Evolutionary conservation across 495 filamentous ascomycete species (phyloP), one percentile per base, ranked within the genome.

Genomic region (Aspergillus ellipticus): DNA sequence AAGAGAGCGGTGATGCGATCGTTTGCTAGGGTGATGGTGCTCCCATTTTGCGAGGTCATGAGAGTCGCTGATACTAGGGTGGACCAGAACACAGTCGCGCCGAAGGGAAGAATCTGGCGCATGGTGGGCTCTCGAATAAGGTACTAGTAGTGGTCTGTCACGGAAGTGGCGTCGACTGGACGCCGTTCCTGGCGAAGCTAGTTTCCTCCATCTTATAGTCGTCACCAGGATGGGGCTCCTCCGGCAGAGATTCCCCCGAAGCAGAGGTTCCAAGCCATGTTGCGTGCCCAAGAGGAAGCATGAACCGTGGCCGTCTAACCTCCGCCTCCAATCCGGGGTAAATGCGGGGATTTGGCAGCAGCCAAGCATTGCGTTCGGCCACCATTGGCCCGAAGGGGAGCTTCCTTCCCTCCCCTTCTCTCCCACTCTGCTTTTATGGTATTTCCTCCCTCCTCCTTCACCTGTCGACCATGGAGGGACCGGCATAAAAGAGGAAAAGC

Each of bases 1-100:
- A 81, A 74, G 9, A 72, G 59, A 0, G 76, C 72, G 1, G 57
- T 71, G 10, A 84, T 62, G 20, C 79, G 73, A 49, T 79, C 70
- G 54, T 82, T 84, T 47, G 67, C 61, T 8, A 82, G 65, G 8
- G 71, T 67, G 39, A 72, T 66, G 9, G 59, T 56, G 11, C 49
- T 63, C 19, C 59, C 48, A 26, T 64, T 61, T 48, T 75, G 54
- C 1, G 53, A 55, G 16, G 70, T 57, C 15, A 61, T 62, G 13
- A 73, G 64, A 1, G 59, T 45, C 4, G 64, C 61, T 10, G 58
- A 51, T n/a, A 55, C 62, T 0, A 62, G 19, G 6, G 54, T 26
- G 11, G 55, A 46, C 49, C 57, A 53, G 4, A 49, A 42, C 24
- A 45, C 16, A n/a, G 56, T 37, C 2, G 58, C 15, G 8, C 43